phyloP scores from a whole-genome alignment of 257 asterid species.

The Apocynum venetum region DNA sequence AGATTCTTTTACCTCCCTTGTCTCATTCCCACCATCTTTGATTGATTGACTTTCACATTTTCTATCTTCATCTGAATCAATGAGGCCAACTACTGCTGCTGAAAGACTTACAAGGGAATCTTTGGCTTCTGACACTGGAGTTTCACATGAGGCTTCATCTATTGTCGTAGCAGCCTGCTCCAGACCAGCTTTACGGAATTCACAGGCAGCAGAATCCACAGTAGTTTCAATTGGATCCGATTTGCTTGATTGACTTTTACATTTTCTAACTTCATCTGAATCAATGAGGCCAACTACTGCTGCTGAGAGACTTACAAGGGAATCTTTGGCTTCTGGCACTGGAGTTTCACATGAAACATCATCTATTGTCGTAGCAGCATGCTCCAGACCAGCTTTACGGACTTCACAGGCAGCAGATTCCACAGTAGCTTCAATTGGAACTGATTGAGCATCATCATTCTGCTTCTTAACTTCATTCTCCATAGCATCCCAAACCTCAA shows the following conservation, averaged over 20 bases:
- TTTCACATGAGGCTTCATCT: not conserved
- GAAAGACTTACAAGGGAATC: constrained; percentile 2
- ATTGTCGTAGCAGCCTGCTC: not conserved
- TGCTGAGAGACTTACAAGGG: not conserved
- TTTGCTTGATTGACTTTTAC: not conserved
- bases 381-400: not conserved
- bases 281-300: not conserved
- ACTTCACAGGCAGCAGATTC: not conserved
- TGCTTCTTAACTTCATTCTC: constrained; percentile 11
- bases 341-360: not conserved
- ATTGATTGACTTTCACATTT: not conserved
- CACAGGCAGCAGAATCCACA: not conserved
- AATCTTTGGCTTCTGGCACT: not conserved
- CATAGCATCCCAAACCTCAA: constrained; percentile 6
- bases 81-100: not conserved
- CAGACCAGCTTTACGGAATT: not conserved
- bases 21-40: not conserved
- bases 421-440: not conserved
- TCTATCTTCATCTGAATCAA: constrained; percentile 9
- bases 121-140: not conserved
- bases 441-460: constrained; percentile 14
- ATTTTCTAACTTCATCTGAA: constrained; percentile 7
- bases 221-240: constrained; percentile 1
- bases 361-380: not conserved
- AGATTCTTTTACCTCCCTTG: not conserved